phyloP scores from a whole-genome alignment of 345 rosid genomes.

The Melastoma malabathricum region DNA sequence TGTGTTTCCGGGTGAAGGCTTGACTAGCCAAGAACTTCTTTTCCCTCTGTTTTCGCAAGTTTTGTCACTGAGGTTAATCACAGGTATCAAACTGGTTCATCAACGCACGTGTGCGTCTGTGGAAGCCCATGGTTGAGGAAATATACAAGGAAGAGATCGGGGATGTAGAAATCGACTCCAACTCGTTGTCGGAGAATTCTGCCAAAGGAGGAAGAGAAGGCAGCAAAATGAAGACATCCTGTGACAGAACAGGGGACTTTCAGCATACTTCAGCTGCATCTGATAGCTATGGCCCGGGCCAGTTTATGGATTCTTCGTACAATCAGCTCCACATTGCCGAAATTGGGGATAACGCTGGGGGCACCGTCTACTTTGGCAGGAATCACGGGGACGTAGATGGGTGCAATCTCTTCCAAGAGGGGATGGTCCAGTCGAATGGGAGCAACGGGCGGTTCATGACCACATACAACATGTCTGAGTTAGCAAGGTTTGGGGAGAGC shows the following conservation, averaged over 20 bases:
- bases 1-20: too few relatives aligned
- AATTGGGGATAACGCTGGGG: slow-evolving; percentile 18
- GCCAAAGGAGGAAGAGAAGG: slow-evolving; percentile 20
- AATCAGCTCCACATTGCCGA: slow-evolving; percentile 17
- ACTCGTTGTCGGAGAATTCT: slow-evolving; percentile 52
- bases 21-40: too few relatives aligned
- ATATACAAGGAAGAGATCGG: slow-evolving; percentile 96
- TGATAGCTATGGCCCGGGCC: slow-evolving; percentile 28
- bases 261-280: slow-evolving; percentile 42
- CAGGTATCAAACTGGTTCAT: slow-evolving; percentile 99
- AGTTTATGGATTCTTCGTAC: slow-evolving; percentile 26
- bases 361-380: slow-evolving; percentile 18
- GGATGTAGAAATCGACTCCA: slow-evolving; percentile 55
- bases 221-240: slow-evolving; percentile 18
- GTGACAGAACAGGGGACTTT: slow-evolving; percentile 36
- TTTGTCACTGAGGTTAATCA: background rate
- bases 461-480: slow-evolving; percentile 52
- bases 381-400: slow-evolving; percentile 16
- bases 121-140: slow-evolving; percentile 99
- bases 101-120: slow-evolving; percentile 92
- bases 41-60: background rate
- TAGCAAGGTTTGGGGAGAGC: slow-evolving; percentile 46
- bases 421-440: slow-evolving; percentile 19
- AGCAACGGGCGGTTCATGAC: slow-evolving; percentile 34
- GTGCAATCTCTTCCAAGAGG: slow-evolving; percentile 27